These are phyloP conservation scores for Solanum chmielewskii DNA, from an alignment of 257 asterid species.

Conservation along the genomic window DNA sequence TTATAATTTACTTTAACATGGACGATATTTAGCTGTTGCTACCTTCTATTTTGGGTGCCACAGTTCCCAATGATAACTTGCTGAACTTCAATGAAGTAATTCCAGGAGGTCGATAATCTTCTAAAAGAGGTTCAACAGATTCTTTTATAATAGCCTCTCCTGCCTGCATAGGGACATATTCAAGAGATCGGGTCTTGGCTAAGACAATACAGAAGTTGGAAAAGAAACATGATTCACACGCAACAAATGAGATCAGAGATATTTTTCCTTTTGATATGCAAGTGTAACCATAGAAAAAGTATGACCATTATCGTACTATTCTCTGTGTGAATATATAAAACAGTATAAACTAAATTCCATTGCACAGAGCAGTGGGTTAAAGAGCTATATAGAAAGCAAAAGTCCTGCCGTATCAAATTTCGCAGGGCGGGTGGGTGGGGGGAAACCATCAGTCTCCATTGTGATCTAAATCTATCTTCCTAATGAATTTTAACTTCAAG, in stretches of 20 bases:
- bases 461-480: background rate
- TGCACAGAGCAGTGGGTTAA: background rate
- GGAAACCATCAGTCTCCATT: background rate
- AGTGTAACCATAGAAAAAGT: background rate
- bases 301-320: background rate
- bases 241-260: background rate
- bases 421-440: too few relatives aligned
- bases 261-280: background rate
- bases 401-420: background rate
- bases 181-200: conserved; percentile 1
- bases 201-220: background rate
- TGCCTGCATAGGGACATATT: conserved; percentile 48
- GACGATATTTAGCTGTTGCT: background rate
- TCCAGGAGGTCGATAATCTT: conserved; percentile 90
- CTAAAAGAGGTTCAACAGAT: conserved; percentile 92
- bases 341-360: background rate
- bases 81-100: conserved; percentile 80
- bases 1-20: background rate
- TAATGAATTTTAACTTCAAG: background rate
- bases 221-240: background rate
- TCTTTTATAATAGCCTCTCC: conserved; percentile 92
- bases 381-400: background rate
- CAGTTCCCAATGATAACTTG: conserved; percentile 91
- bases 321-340: background rate
- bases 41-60: conserved; percentile 99